phyloP scores from a whole-genome alignment of 176 grass and related monocot species.

The Secale cereale region DNA sequence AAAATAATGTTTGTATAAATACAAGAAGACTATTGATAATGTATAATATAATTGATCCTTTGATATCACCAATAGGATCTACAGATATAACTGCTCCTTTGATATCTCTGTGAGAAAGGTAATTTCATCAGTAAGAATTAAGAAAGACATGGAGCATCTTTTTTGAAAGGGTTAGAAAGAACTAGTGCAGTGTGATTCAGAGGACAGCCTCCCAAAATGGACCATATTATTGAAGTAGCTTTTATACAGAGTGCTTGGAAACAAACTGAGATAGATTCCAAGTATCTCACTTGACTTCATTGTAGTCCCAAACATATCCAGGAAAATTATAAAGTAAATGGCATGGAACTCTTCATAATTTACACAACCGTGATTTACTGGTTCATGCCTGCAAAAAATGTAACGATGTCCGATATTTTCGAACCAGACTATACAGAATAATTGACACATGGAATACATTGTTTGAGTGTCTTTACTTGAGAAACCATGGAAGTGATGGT shows the following conservation, averaged over 20 bases:
- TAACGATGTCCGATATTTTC: no score
- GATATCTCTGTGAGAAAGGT: slow-evolving; percentile 52
- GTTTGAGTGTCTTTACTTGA: no score
- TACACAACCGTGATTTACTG: not conserved
- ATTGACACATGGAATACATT: no score
- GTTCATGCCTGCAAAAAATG: no score
- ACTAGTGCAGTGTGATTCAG: slow-evolving; percentile 55
- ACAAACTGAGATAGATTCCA: slow-evolving; percentile 72
- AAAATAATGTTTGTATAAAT: not conserved
- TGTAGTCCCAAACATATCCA: not conserved
- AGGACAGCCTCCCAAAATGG: slow-evolving; percentile 60
- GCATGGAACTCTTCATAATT: not conserved
- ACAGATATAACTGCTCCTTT: slow-evolving; percentile 67
- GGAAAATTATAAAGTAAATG: not conserved
- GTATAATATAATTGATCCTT: slow-evolving; percentile 64
- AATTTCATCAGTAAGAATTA: slow-evolving; percentile 1
- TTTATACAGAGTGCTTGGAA: slow-evolving; percentile 82
- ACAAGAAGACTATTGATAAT: not conserved
- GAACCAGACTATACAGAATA: no score
- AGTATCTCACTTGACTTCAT: slow-evolving; percentile 61
- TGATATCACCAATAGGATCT: slow-evolving; percentile 52
- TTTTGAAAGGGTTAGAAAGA: not conserved
- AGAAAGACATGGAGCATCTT: not conserved
- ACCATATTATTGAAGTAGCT: slow-evolving; percentile 81
- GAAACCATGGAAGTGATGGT: no score